Percentiles rank a stretch among this genome's conserved stretches.
Evolutionary conservation across 139 green algal genomes (phyloP).

Genomic region (Penium margaritaceum): DNA sequence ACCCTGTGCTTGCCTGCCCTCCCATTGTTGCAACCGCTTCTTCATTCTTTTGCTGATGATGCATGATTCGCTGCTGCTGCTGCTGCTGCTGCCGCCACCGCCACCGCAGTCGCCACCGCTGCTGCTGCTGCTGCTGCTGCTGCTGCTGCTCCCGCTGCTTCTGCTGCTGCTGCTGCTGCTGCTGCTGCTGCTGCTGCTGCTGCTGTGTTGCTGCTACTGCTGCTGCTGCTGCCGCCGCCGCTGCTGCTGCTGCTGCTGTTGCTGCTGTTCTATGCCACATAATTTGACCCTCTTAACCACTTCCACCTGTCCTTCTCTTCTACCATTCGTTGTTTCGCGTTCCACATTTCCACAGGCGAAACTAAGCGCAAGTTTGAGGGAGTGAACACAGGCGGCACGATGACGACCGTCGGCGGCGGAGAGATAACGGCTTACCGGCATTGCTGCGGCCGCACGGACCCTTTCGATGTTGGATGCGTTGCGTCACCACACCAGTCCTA

Average conservation of each 20-base stretch:
- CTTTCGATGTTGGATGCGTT: slow-evolving; percentile 24
- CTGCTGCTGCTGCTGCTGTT: neutral
- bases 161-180: no score
- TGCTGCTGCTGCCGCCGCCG: neutral
- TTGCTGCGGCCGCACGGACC: slow-evolving; percentile 29
- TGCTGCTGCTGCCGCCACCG: no score
- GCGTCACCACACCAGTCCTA: slow-evolving; percentile 21
- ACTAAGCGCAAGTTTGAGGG: slow-evolving; percentile 39
- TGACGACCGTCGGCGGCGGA: slow-evolving; percentile 22
- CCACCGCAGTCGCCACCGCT: no score
- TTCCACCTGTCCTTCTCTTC: neutral
- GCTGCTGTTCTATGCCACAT: neutral
- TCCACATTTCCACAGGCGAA: slow-evolving; percentile 8
- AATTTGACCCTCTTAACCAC: neutral
- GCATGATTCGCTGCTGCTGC: no score
- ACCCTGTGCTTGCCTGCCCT: no score
- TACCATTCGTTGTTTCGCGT: neutral
- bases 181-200: no score
- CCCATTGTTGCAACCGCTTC: no score
- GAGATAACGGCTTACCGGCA: slow-evolving; percentile 33
- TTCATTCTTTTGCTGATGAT: no score
- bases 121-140: no score
- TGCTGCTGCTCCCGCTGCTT: no score
- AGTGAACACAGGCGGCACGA: slow-evolving; percentile 34
- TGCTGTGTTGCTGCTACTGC: neutral